Evolutionary conservation across 352 stramenopile species (phyloP).

Genomic region (Phytophthora hibernalis): DNA sequence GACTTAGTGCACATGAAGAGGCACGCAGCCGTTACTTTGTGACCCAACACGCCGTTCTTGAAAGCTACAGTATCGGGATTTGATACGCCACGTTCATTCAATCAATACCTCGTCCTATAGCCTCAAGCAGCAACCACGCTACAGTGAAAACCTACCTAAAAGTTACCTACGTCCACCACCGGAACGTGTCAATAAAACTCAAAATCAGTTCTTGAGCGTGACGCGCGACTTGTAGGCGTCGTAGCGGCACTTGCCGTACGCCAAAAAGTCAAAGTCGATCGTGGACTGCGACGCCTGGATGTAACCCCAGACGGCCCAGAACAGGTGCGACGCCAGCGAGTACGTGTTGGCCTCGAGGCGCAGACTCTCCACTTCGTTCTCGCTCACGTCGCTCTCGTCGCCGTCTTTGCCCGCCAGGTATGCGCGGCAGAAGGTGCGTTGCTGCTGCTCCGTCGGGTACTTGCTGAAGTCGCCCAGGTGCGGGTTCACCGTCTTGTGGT

Average conservation of each 20-base stretch:
- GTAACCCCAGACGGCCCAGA: slow-evolving; percentile 92
- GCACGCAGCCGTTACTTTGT: slow-evolving; percentile 25
- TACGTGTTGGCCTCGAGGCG: slow-evolving; percentile 83
- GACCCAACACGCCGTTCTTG: too few species aligned
- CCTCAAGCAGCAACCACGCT: neutral
- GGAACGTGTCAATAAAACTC: slow-evolving; percentile 34
- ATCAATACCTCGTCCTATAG: slow-evolving; percentile 21
- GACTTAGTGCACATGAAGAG: slow-evolving; percentile 19
- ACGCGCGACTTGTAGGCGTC: slow-evolving; percentile 70
- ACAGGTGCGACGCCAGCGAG: slow-evolving; percentile 87
- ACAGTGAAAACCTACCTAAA: slow-evolving; percentile 25
- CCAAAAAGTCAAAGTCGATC: slow-evolving; percentile 94
- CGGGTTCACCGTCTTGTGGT: slow-evolving; percentile 83
- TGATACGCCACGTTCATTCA: slow-evolving; percentile 26
- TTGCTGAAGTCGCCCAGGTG: slow-evolving; percentile 79
- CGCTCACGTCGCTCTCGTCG: slow-evolving; percentile 46
- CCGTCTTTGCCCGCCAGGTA: slow-evolving; percentile 66
- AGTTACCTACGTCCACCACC: slow-evolving; percentile 50
- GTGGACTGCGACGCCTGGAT: slow-evolving; percentile 90
- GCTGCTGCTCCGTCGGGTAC: slow-evolving; percentile 71
- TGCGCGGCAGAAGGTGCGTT: slow-evolving; percentile 73
- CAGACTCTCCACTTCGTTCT: slow-evolving; percentile 69
- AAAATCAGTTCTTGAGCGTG: slow-evolving; percentile 46
- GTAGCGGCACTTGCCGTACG: slow-evolving; percentile 82
- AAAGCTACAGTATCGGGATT: slow-evolving; percentile 2